Percentiles rank a stretch among this genome's conserved stretches.
These are phyloP conservation scores for Dictyostelium intermedium DNA, from an alignment of 78 protist genomes.

Conservation along the genomic window DNA sequence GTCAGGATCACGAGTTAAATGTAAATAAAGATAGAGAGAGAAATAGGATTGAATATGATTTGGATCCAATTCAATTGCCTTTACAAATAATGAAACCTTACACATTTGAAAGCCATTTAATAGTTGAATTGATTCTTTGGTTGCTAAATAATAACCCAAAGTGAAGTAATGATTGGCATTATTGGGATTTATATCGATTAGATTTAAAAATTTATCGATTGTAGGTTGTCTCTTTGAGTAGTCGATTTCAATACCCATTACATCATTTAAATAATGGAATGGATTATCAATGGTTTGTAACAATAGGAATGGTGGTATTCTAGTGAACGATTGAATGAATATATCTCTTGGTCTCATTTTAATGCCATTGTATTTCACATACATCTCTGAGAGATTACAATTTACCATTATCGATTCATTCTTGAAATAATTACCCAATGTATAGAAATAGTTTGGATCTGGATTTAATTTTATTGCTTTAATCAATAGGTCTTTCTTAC, in stretches of 20 bases:
- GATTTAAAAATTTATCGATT: background rate
- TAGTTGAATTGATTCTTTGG: background rate
- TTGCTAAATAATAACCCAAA: background rate
- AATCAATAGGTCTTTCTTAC: background rate
- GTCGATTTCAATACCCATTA: background rate
- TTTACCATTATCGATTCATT: background rate
- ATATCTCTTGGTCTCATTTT: background rate
- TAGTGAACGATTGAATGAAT: background rate
- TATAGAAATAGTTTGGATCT: background rate
- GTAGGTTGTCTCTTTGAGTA: background rate
- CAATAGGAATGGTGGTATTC: background rate
- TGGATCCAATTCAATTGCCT: background rate
- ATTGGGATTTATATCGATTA: background rate
- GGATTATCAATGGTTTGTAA: slow-evolving; percentile 1
- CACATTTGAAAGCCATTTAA: background rate
- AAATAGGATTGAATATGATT: background rate
- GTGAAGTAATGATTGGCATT: background rate
- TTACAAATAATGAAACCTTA: background rate
- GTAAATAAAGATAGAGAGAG: background rate
- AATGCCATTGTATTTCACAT: background rate
- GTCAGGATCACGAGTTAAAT: background rate
- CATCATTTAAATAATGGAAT: background rate
- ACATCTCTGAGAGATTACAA: background rate
- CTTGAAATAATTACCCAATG: background rate
- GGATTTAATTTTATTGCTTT: background rate